A percentile compares a stretch with the other conserved stretches of the same genome.
Evolutionary conservation across 1,284 basidiomycete species (phyloP).

Genomic region (Prillingera fragicola): DNA sequence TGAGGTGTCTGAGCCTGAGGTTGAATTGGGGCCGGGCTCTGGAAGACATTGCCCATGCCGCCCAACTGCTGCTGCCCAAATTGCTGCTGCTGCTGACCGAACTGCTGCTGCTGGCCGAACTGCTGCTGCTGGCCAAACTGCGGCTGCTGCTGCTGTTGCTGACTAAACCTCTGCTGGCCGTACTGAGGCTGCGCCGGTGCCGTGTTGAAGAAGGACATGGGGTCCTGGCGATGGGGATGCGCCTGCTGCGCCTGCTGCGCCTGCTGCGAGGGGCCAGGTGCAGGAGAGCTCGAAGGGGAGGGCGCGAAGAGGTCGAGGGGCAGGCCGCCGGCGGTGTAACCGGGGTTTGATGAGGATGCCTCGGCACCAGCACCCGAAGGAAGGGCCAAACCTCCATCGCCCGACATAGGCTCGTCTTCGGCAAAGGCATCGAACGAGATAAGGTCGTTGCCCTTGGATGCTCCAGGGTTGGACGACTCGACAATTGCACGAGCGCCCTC

Average conservation of each 20-base stretch:
- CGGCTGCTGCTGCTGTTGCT: constrained; percentile 7
- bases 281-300: constrained; percentile 30
- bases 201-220: constrained; percentile 46
- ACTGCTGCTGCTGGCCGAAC: constrained; percentile 3
- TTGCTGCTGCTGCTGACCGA: constrained; percentile 3
- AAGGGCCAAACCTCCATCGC: constrained; percentile 36
- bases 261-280: constrained; percentile 6
- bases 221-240: constrained; percentile 39
- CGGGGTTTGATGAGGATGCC: constrained; percentile 20
- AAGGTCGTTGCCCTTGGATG: constrained; percentile 30
- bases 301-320: constrained; percentile 48
- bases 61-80: constrained; percentile 5
- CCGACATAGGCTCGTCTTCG: constrained; percentile 33
- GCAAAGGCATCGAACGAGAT: constrained; percentile 50
- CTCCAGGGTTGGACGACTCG: constrained; percentile 15
- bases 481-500: constrained; percentile 38
- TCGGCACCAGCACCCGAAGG: constrained; percentile 26
- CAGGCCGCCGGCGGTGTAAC: constrained; percentile 39
- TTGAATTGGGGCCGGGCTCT: constrained; percentile 12
- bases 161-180: no score
- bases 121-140: no score
- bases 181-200: constrained; percentile 12
- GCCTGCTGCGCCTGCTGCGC: no score
- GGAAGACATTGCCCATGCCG: constrained; percentile 9
- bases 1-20: constrained; percentile 3